Evolutionary conservation across 441 rosid genomes (phyloP).

Genomic region (Erodium moschatum): DNA sequence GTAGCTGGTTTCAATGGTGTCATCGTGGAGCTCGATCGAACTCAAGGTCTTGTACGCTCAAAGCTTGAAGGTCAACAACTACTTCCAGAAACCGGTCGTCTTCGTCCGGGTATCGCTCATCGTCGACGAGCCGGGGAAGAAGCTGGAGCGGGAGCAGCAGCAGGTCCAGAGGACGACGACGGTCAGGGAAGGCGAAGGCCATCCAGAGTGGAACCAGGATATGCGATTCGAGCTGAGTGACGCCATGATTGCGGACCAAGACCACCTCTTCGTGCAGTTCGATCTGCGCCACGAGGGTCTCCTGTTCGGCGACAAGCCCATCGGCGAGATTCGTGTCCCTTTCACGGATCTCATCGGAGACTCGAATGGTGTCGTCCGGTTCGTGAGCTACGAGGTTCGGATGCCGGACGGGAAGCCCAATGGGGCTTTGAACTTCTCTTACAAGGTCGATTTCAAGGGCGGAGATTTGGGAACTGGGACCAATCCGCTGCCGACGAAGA

Average conservation of each 20-base stretch:
- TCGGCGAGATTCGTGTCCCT: slow-evolving; percentile 28
- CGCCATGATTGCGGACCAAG: slow-evolving; percentile 20
- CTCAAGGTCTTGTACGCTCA: slow-evolving; percentile 32
- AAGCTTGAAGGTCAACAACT: slow-evolving; percentile 43
- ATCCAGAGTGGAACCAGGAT: slow-evolving; percentile 54
- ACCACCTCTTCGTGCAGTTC: slow-evolving; percentile 28
- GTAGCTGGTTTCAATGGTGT: no score
- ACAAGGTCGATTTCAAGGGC: no score
- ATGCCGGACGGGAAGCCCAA: no score
- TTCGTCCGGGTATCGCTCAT: slow-evolving; percentile 33
- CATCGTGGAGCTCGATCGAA: no score
- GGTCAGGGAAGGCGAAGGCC: slow-evolving; percentile 39
- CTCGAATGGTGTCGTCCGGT: no score
- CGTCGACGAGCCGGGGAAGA: slow-evolving; percentile 29
- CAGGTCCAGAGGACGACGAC: slow-evolving; percentile 31
- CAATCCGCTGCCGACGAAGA: no score
- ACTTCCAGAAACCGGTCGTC: slow-evolving; percentile 46
- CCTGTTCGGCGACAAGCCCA: slow-evolving; percentile 45
- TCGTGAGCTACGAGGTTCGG: no score
- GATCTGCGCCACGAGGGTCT: slow-evolving; percentile 43
- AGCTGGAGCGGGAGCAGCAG: slow-evolving; percentile 23
- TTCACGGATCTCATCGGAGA: no score
- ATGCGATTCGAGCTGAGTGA: slow-evolving; percentile 33
- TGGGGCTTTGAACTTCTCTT: no score
- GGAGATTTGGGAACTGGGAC: no score